Evolutionary conservation across 805 yeast species (phyloP).

Genomic region (Starmerella kuoi): DNA sequence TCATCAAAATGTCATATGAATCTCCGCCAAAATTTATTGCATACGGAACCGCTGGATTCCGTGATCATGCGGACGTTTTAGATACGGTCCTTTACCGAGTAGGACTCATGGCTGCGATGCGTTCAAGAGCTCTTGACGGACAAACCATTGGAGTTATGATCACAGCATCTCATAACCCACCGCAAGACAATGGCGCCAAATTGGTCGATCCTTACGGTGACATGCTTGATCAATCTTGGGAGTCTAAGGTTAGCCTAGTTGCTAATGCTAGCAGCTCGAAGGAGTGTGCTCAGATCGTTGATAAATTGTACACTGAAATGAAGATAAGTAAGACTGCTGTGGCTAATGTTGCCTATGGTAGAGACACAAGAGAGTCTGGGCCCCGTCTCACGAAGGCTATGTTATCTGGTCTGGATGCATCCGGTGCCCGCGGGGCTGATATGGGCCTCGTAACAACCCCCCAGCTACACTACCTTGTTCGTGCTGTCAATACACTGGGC

Average conservation of each 20-base stretch:
- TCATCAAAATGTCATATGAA: too few species aligned
- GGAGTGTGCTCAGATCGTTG: slow-evolving; percentile 34
- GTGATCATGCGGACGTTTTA: slow-evolving; percentile 55
- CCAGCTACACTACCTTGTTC: slow-evolving; percentile 77
- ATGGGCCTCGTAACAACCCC: slow-evolving; percentile 81
- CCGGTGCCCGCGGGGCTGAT: slow-evolving; percentile 39
- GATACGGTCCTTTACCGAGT: slow-evolving; percentile 77
- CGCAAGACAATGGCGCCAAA: slow-evolving; percentile 82
- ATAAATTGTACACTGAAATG: slow-evolving; percentile 31
- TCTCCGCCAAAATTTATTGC: slow-evolving; percentile 28
- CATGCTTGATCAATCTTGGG: slow-evolving; percentile 81
- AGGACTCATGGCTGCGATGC: slow-evolving; percentile 67
- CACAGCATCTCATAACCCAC: slow-evolving; percentile 92
- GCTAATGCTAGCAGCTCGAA: slow-evolving; percentile 54
- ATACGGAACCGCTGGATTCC: slow-evolving; percentile 97
- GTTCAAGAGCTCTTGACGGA: slow-evolving; percentile 62
- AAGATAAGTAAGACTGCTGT: slow-evolving; percentile 36
- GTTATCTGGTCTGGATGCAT: slow-evolving; percentile 45
- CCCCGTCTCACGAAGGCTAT: slow-evolving; percentile 49
- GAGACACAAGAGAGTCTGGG: slow-evolving; percentile 84
- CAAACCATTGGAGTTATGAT: slow-evolving; percentile 87
- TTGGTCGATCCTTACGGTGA: slow-evolving; percentile 89
- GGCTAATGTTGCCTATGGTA: slow-evolving; percentile 52
- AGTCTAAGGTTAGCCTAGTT: slow-evolving; percentile 58
- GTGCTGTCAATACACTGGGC: slow-evolving; percentile 50